Base-by-base conservation (phyloP, 805 yeast species). In the Dipodascus geniculatus region DNA sequence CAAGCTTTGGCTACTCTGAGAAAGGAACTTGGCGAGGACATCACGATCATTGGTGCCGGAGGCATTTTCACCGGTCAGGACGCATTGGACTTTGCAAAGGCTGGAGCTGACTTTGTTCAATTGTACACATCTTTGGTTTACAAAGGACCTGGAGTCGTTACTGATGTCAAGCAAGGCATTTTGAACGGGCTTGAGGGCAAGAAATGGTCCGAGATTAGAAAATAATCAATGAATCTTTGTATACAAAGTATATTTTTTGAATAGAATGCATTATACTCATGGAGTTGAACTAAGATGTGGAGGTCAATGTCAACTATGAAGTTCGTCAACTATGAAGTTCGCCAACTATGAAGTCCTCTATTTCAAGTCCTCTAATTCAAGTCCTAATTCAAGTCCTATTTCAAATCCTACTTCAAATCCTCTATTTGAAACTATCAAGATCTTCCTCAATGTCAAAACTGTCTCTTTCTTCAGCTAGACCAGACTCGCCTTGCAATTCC, bases 41-140 rank as follows among this genome's bases (percentile, higher is more conserved):
- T 89, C 58, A 85, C 89, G 1, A 75, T 91, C 48, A 78, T 91
- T 59, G 98, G 98, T 33, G 89, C 96, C 70, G 98, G 98, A 54
- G 98, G 98, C 59, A 88, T 91, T 60, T 74, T 84, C n/a, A 70
- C 74, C 22, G 98, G 96, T 54, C 75, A 81, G 58, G 98, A 91
- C 65, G 97, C 90, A 0, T 71, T 90, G 50, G 97, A 90, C 60
- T 91, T 83, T 68, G 96, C 93, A 33, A 81, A 80, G 63, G 96
- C 96, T 1, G 98, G 98, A 55, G 98, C 98, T 14, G 77, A 85
- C n/a, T 86, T 82, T 65, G 81, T 91, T 50, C 86, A 91, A 68
- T 67, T 89, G 53, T 88, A 89, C 71, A 90, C 98, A 2, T 81
- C 95, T 1, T 87, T 87, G 67, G 96, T 95, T 0, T 91, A 87